phyloP scores from a whole-genome alignment of 169 alveolate genomes.

The Amoebophrya sp. region DNA sequence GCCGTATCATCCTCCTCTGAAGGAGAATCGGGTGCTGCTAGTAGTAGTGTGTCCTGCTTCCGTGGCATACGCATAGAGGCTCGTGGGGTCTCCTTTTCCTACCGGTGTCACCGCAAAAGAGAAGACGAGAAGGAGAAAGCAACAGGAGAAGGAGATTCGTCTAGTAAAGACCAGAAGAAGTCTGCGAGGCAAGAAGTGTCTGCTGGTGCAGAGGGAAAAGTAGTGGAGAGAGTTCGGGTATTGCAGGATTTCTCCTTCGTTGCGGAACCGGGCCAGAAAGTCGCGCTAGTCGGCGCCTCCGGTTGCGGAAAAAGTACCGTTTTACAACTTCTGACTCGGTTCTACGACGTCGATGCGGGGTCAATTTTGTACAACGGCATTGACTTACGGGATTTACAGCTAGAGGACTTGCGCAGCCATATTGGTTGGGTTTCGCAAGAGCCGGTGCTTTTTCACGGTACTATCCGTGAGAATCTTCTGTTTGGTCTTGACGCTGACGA shows the following conservation, averaged over 20 bases:
- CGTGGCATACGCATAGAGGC: not conserved
- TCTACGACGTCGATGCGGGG: not conserved
- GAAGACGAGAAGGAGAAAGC: not conserved
- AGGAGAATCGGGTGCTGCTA: too few relatives aligned
- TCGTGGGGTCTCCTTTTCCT: not conserved
- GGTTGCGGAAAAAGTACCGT: not conserved
- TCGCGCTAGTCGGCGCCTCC: not conserved
- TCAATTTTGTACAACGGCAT: not conserved
- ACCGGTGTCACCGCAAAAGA: not conserved
- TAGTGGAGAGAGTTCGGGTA: too few relatives aligned
- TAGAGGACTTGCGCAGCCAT: not conserved
- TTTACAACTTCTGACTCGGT: not conserved
- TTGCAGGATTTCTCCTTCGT: not conserved
- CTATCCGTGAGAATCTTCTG: not conserved
- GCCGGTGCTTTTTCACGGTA: not conserved
- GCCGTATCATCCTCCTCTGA: too few relatives aligned
- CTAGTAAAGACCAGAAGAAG: not conserved
- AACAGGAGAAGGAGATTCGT: not conserved
- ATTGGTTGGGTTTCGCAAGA: not conserved
- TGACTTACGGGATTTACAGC: not conserved
- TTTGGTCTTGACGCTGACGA: too few relatives aligned
- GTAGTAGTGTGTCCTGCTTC: too few relatives aligned
- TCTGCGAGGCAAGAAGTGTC: not conserved
- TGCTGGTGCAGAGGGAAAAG: not conserved
- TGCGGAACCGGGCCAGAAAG: not conserved